A percentile compares a stretch with the other conserved stretches of the same genome.
These are phyloP conservation scores for Theileria annulata DNA, from an alignment of 169 alveolate species.

Conservation along the genomic window DNA sequence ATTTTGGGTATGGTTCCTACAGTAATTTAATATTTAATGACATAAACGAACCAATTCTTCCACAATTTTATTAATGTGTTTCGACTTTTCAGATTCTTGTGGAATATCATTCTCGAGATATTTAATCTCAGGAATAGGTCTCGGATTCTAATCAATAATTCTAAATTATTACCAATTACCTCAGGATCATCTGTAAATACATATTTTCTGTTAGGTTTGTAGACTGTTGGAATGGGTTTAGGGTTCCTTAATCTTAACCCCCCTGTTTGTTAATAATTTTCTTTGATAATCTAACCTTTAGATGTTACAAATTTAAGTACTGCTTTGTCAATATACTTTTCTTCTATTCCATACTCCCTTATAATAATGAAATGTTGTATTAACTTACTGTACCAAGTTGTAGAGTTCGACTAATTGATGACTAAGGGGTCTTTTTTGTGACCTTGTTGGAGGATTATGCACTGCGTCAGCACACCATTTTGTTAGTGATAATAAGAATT, in stretches of 20 bases:
- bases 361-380: not conserved
- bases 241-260: slow-evolving; percentile 53
- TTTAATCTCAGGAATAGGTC: slow-evolving; percentile 22
- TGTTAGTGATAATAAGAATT: slow-evolving; percentile 68
- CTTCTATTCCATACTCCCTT: slow-evolving; percentile 62
- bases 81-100: slow-evolving; percentile 20
- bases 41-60: slow-evolving; percentile 58
- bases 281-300: slow-evolving; percentile 22
- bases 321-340: slow-evolving; percentile 58
- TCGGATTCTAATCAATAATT: slow-evolving; percentile 37
- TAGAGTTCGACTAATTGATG: slow-evolving; percentile 71
- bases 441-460: slow-evolving; percentile 71
- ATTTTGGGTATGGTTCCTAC: slow-evolving; percentile 55
- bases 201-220: slow-evolving; percentile 63
- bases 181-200: slow-evolving; percentile 51
- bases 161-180: not conserved
- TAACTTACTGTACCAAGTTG: slow-evolving; percentile 57
- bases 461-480: slow-evolving; percentile 80
- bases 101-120: slow-evolving; percentile 23
- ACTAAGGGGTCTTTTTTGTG: slow-evolving; percentile 74
- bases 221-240: slow-evolving; percentile 63
- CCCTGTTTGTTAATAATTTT: slow-evolving; percentile 17
- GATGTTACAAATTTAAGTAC: slow-evolving; percentile 65
- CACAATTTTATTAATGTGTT: slow-evolving; percentile 36
- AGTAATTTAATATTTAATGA: not conserved